Evolutionary conservation across 2,329 filamentous ascomycete genomes (phyloP), one percentile per base, ranked within the genome.

Genomic region (Simplicillium sp.): DNA sequence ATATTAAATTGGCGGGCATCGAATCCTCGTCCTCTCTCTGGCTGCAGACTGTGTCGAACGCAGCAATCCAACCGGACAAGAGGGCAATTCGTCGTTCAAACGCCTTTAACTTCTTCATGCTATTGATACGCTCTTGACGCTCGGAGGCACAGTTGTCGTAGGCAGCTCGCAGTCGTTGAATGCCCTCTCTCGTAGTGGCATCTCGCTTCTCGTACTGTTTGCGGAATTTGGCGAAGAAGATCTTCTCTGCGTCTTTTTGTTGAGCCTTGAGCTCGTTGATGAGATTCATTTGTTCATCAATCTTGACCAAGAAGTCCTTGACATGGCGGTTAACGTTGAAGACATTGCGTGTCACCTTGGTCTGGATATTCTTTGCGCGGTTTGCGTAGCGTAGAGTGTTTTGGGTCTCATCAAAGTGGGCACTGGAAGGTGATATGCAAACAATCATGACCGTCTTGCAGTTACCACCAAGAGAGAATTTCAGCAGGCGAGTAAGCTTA

Each of bases 371-470:
- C 76, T 98, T 98, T 44, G 92, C 92, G 50, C 92, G 77, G 62
- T 98, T 97, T 38, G 92, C 92, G 56, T 98, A 98, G 53, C 94
- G 85, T 14, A 98, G 72, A 0, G 92, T 98, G 61, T 98, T 98
- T 55, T 98, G 92, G 0, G 90, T 96, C 65, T 98, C 92, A 60
- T 98, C 92, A 53, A 92, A 98, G 63, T 98, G 92, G 5, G 86
- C 84, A 55, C 92, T 97, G 1, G 88, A 96, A 2, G 92, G 92
- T 51, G 89, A 96, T 40, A 98, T 87, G 55, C 92, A 98, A 18
- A 98, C 92, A 60, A 98, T 97, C 92, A 98, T 98, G 59, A 98
- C 92, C 0, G 92, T 98, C 65, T 89, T 94, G 73, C 92, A 98
- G 62, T 98, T 98, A 3, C 92, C 92, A 25, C 92, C 92, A 0